Conservation (phyloP, 2,329 filamentous ascomycete species). For the Bipolaris bicolor region DNA sequence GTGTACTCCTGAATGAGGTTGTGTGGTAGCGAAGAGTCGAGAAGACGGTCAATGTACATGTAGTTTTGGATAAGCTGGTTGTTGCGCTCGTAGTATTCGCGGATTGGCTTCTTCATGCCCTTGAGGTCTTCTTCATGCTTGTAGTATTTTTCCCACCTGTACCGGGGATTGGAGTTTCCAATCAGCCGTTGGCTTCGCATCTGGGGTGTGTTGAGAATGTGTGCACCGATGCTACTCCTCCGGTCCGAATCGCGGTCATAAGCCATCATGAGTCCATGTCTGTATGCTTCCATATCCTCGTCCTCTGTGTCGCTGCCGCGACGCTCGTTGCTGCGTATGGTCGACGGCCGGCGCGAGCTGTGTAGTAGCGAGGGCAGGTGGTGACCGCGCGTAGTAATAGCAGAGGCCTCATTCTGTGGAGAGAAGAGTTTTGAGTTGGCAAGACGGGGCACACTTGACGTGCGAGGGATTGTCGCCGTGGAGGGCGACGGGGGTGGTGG, state of each 20-base stretch:
- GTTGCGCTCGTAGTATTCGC: constrained; percentile 85
- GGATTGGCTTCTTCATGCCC: constrained; percentile 73
- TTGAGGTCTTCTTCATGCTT: constrained; percentile 77
- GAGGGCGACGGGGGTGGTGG: constrained; percentile 26
- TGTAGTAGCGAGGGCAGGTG: constrained; percentile 47
- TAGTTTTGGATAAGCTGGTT: constrained; percentile 92
- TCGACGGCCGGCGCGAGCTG: constrained; percentile 37
- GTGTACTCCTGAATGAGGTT: constrained; percentile 90
- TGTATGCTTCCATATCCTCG: constrained; percentile 40
- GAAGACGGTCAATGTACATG: constrained; percentile 86
- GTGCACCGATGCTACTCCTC: constrained; percentile 51
- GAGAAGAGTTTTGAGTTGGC: constrained; percentile 50
- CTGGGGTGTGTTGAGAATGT: constrained; percentile 62
- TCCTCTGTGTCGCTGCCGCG: constrained; percentile 39
- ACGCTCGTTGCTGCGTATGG: constrained; percentile 38
- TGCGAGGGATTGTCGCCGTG: constrained; percentile 24
- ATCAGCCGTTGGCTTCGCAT: constrained; percentile 86
- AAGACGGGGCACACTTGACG: constrained; percentile 41
- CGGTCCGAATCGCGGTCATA: constrained; percentile 47
- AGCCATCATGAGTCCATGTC: constrained; percentile 36
- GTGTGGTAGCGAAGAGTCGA: constrained; percentile 92
- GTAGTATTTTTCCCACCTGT: constrained; percentile 86
- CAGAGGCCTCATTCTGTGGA: constrained; percentile 46
- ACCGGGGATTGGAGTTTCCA: constrained; percentile 84
- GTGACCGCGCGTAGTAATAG: constrained; percentile 54